Evolutionary conservation across 140 eudicot species (phyloP).

Genomic region (Erigeron philadelphicus): DNA sequence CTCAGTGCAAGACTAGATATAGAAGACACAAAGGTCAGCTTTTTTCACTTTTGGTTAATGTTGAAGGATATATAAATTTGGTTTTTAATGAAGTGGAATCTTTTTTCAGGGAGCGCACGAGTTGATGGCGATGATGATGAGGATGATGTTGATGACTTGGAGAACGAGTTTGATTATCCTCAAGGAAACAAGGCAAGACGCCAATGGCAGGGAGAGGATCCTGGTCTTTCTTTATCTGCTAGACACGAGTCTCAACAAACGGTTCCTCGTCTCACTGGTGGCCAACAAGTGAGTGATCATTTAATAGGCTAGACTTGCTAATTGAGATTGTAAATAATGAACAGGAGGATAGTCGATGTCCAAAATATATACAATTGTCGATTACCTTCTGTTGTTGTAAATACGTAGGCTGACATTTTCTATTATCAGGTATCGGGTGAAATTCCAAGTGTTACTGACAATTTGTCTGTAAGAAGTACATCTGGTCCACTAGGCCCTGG

Average conservation of each 20-base stretch:
- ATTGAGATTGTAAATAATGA: too few relatives aligned
- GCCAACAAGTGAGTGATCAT: slow-evolving; percentile 59
- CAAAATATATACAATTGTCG: not conserved
- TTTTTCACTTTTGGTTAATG: slow-evolving; percentile 5
- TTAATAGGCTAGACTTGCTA: not conserved
- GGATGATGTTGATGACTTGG: slow-evolving; percentile 89
- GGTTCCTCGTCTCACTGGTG: slow-evolving; percentile 78
- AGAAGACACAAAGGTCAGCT: slow-evolving; percentile 72
- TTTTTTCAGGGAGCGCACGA: slow-evolving; percentile 58
- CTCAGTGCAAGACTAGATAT: slow-evolving; percentile 95
- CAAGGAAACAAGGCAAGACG: slow-evolving; percentile 56
- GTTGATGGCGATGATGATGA: slow-evolving; percentile 96
- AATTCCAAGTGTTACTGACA: slow-evolving; percentile 74
- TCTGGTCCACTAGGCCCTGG: slow-evolving; percentile 86
- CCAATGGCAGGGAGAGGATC: slow-evolving; percentile 82
- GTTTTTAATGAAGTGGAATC: not conserved
- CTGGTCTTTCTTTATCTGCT: slow-evolving; percentile 76
- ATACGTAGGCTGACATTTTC: not conserved
- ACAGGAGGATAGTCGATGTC: not conserved
- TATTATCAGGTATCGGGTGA: slow-evolving; percentile 73
- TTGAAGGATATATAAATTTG: not conserved
- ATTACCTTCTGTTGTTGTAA: not conserved
- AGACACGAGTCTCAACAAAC: slow-evolving; percentile 82
- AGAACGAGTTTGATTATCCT: slow-evolving; percentile 70
- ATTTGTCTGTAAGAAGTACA: slow-evolving; percentile 72